phyloP scores from a whole-genome alignment of 2,329 filamentous ascomycete genomes.

The Aureobasidium namibiae region DNA sequence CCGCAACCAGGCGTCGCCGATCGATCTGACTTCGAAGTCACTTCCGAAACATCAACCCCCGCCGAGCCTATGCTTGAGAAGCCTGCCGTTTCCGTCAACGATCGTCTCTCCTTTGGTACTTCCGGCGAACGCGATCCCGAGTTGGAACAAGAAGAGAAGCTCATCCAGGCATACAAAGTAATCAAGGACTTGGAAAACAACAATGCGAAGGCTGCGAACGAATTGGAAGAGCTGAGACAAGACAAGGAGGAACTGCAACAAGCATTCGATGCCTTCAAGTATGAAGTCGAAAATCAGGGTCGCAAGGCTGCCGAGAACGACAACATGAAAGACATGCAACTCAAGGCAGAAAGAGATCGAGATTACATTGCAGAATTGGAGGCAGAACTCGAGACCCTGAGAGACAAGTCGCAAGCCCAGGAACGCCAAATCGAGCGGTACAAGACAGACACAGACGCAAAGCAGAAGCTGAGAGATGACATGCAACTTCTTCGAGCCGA shows the following conservation, averaged over 20 bases:
- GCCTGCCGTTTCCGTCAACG: neutral
- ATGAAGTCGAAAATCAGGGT: slow-evolving; percentile 35
- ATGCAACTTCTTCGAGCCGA: slow-evolving; percentile 41
- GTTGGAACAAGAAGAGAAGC: slow-evolving; percentile 42
- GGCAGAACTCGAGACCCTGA: slow-evolving; percentile 36
- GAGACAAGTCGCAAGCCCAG: slow-evolving; percentile 36
- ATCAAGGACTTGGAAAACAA: slow-evolving; percentile 36
- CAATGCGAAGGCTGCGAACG: slow-evolving; percentile 32
- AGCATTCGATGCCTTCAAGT: slow-evolving; percentile 38
- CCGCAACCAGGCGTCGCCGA: slow-evolving; percentile 21
- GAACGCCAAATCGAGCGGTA: slow-evolving; percentile 38
- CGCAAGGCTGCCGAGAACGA: slow-evolving; percentile 32
- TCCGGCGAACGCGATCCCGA: slow-evolving; percentile 32
- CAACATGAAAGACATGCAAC: slow-evolving; percentile 35
- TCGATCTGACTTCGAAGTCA: slow-evolving; percentile 19
- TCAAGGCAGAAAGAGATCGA: slow-evolving; percentile 36
- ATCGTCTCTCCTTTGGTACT: slow-evolving; percentile 11
- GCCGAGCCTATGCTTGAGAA: neutral
- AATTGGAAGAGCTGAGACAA: slow-evolving; percentile 34
- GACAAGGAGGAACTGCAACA: slow-evolving; percentile 39
- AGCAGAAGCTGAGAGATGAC: slow-evolving; percentile 42
- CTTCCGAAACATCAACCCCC: slow-evolving; percentile 15
- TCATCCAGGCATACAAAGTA: slow-evolving; percentile 41
- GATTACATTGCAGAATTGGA: slow-evolving; percentile 45
- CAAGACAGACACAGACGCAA: slow-evolving; percentile 35